Evolutionary conservation across 192 early-diverging fungal genomes (phyloP).

Genomic region (Coemansia reversa): DNA sequence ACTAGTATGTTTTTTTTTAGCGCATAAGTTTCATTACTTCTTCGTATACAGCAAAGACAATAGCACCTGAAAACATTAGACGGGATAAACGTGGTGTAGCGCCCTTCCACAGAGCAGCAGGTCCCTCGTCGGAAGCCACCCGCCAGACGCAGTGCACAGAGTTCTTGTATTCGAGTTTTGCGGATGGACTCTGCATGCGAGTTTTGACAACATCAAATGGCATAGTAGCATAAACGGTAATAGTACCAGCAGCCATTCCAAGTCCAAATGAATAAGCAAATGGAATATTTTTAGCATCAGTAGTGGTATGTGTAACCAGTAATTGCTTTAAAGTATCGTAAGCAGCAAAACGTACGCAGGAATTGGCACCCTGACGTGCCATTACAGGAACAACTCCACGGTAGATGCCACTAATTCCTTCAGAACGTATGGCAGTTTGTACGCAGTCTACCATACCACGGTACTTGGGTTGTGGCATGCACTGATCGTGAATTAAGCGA

Average conservation of each 20-base stretch:
- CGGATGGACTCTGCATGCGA: constrained; percentile 86
- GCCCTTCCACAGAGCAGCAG: constrained; percentile 90
- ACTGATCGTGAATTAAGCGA: constrained; percentile 91
- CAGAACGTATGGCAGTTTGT: constrained; percentile 60
- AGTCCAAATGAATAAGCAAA: constrained; percentile 64
- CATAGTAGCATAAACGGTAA: constrained; percentile 97
- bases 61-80: constrained; percentile 60
- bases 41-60: constrained; percentile 56
- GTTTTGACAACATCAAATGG: constrained; percentile 98
- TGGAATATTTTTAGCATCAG: constrained; percentile 37
- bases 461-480: constrained; percentile 69
- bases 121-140: constrained; percentile 73
- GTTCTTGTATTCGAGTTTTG: constrained; percentile 63
- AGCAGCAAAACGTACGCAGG: constrained; percentile 85
- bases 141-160: constrained; percentile 72
- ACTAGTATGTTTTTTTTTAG: constrained; percentile 30
- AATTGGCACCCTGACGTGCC: constrained; percentile 93
- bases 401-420: constrained; percentile 83
- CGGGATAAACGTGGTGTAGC: constrained; percentile 87
- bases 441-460: constrained; percentile 79
- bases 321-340: constrained; percentile 78
- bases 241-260: constrained; percentile 83
- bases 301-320: constrained; percentile 8
- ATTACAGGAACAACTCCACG: constrained; percentile 89
- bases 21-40: constrained; percentile 46